These are phyloP conservation scores for Exophiala phaeomuriformis DNA, from an alignment of 2,329 filamentous ascomycete genomes.

Conservation along the genomic window DNA sequence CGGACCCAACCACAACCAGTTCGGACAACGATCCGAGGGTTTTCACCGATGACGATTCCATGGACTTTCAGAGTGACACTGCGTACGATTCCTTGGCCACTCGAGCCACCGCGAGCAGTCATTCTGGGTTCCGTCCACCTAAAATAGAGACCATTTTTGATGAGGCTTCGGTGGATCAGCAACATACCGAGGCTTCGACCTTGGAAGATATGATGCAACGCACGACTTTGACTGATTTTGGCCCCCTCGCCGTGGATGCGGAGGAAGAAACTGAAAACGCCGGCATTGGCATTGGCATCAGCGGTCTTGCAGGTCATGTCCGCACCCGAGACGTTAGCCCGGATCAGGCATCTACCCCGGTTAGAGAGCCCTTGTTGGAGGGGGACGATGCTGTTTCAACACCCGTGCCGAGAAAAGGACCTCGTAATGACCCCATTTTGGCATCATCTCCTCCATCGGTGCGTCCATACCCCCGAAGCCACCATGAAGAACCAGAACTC, in stretches of 20 bases:
- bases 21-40: constrained; percentile 55
- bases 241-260: background rate
- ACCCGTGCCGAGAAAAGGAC: constrained; percentile 14
- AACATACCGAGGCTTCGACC: background rate
- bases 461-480: constrained; percentile 2
- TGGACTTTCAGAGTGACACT: constrained; percentile 55
- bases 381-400: constrained; percentile 17
- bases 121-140: constrained; percentile 48
- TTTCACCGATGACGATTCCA: constrained; percentile 54
- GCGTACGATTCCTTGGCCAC: constrained; percentile 58
- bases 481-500: constrained; percentile 15
- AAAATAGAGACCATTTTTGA: constrained; percentile 59
- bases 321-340: constrained; percentile 8
- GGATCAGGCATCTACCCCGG: constrained; percentile 16
- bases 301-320: constrained; percentile 11
- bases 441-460: constrained; percentile 17
- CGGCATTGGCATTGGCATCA: constrained; percentile 20
- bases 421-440: constrained; percentile 6
- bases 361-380: constrained; percentile 12
- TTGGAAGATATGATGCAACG: constrained; percentile 23
- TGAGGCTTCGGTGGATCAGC: constrained; percentile 33
- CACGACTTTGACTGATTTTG: constrained; percentile 15
- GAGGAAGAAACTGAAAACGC: background rate
- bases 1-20: constrained; percentile 52
- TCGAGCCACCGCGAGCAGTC: constrained; percentile 48